Base-by-base conservation (phyloP, 306 rosid genomes). In the Lathyrus tuberosus region DNA sequence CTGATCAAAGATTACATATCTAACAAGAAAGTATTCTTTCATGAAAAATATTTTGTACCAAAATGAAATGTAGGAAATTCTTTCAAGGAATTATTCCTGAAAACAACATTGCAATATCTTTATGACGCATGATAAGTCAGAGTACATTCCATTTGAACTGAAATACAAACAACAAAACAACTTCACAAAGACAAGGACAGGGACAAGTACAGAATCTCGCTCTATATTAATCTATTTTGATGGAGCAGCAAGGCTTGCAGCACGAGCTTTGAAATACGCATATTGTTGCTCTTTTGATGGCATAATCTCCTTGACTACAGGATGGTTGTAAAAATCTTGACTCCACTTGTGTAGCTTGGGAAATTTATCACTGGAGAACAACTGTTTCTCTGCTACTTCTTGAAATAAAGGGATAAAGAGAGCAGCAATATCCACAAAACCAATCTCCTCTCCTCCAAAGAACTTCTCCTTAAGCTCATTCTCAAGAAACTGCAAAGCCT, bases 371-470 rank as follows among this genome's bases (percentile, higher is more conserved):
- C 30, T 60, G 4, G 64, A 76, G 15, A 88, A 20, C 13, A 84
- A 14, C 41, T 80, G 47, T 6, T 78, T 0, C 5, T 84, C 91
- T 2, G 61, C 38, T 24, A 63, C 47, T 30, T 88, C 78, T 82
- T 86, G 83, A 17, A 80, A 0, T 31, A 40, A 15, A 28, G 75
- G 80, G 6, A 76, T 41, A 41, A 78, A 56, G 10, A 17, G 68
- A 8, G 82, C 87, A 5, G 72, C 83, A 72, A 90, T 85, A 52
- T 89, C 89, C 13, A 84, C 86, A 44, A 77, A 37, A 6, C 87
- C 87, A 33, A 86, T 5, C 0, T 47, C 72, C 8, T 85, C 79
- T 69, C 91, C 96, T 16, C 89, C 96, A 49, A 89, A 89, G 58
- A 79, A 89, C 61, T 83, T 77, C 18, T 40, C 82, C 38, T 78